Percentiles rank a stretch among this genome's conserved stretches.
These are phyloP conservation scores for Bacterosira constricta DNA, from an alignment of 108 stramenopile species.

Conservation along the genomic window DNA sequence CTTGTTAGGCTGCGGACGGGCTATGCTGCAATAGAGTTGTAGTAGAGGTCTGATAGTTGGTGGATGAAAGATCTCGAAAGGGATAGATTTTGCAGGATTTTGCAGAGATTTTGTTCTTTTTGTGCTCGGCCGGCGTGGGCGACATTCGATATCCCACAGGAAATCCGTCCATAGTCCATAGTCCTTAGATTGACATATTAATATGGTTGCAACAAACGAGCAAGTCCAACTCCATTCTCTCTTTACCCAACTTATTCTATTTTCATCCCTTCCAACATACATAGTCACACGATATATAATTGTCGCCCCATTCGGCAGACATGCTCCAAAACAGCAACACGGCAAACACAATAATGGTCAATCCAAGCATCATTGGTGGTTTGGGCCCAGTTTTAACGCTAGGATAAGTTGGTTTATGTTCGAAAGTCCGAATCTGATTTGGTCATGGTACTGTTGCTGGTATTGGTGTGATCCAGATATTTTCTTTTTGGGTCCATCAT, in stretches of 20 bases:
- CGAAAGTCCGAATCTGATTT: constrained; percentile 75
- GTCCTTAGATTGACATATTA: too few relatives aligned
- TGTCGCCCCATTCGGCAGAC: constrained; percentile 54
- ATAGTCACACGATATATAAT: constrained; percentile 35
- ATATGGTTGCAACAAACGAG: constrained; percentile 26
- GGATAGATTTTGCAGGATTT: too few relatives aligned
- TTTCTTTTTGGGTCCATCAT: neutral
- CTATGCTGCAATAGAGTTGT: too few relatives aligned
- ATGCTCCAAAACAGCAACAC: constrained; percentile 18
- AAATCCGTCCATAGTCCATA: too few relatives aligned
- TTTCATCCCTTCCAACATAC: constrained; percentile 42
- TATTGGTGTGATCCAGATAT: constrained; percentile 14
- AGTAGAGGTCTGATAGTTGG: too few relatives aligned
- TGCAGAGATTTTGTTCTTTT: too few relatives aligned
- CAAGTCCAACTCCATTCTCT: constrained; percentile 19
- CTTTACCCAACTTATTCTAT: constrained; percentile 27
- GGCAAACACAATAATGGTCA: neutral
- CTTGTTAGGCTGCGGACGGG: too few relatives aligned
- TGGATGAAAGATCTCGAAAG: too few relatives aligned
- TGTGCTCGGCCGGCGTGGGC: too few relatives aligned
- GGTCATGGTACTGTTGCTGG: constrained; percentile 47
- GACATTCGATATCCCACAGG: too few relatives aligned
- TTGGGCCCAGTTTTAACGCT: constrained; percentile 58
- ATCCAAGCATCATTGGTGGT: constrained; percentile 41
- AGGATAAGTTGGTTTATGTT: constrained; percentile 69